phyloP scores from a whole-genome alignment of 1,139 yeast genomes.

The Candida sanyaensis region DNA sequence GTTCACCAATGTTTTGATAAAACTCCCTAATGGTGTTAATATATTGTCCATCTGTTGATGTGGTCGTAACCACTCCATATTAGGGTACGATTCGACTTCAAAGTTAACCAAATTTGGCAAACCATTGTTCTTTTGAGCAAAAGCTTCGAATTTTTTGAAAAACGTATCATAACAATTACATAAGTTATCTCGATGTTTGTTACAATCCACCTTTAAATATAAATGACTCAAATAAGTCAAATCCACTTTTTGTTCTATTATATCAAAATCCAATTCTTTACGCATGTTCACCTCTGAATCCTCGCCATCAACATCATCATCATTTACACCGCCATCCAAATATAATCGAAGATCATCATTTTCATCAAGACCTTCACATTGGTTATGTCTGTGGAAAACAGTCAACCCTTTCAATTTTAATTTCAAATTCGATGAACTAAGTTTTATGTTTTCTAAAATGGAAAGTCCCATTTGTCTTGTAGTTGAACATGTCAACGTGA shows the following conservation, averaged over 20 bases:
- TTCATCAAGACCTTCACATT: constrained; percentile 1
- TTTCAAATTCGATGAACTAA: constrained; percentile 23
- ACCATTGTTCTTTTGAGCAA: constrained; percentile 24
- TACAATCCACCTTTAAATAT: constrained; percentile 36
- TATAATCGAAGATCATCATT: constrained; percentile 7
- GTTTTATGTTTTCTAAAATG: constrained; percentile 24
- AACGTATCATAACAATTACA: constrained; percentile 37
- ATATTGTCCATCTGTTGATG: constrained; percentile 35
- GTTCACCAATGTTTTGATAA: constrained; percentile 25
- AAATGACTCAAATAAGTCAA: constrained; percentile 24
- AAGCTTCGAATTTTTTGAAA: constrained; percentile 28
- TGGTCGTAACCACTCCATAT: constrained; percentile 41
- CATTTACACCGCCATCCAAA: neutral
- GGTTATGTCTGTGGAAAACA: constrained; percentile 35
- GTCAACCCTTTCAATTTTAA: constrained; percentile 33
- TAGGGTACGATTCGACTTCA: constrained; percentile 38
- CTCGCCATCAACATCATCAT: neutral
- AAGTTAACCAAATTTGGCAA: constrained; percentile 33
- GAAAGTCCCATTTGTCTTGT: constrained; percentile 34
- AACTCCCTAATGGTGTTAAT: constrained; percentile 34
- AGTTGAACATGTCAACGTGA: constrained; percentile 36
- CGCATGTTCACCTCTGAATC: constrained; percentile 14
- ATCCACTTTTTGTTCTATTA: constrained; percentile 28
- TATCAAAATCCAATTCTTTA: constrained; percentile 22
- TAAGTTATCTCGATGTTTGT: constrained; percentile 23